Evolutionary conservation across 2,329 filamentous ascomycete genomes (phyloP).

Genomic region (Teratosphaeria nubilosa): DNA sequence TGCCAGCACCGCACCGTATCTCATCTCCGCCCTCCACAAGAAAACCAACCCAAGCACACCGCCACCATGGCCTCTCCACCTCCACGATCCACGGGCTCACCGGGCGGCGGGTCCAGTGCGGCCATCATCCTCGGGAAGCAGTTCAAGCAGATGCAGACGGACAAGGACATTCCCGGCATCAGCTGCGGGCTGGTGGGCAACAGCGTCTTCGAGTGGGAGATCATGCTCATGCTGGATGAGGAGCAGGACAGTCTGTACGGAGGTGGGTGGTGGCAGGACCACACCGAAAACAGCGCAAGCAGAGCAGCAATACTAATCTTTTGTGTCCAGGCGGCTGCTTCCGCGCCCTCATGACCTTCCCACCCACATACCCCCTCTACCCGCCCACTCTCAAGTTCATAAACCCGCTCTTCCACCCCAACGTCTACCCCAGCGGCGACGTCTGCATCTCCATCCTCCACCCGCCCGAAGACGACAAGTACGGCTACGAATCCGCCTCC

Average conservation of each 20-base stretch:
- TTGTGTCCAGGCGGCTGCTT: conserved; percentile 72
- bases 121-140: conserved; percentile 70
- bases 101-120: conserved; percentile 39
- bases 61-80: conserved; percentile 5
- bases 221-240: conserved; percentile 96
- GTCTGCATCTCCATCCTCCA: conserved; percentile 98
- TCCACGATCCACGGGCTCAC: conserved; percentile 6
- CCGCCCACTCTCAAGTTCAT: conserved; percentile 86
- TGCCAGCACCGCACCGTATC: background rate
- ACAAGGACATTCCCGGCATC: conserved; percentile 87
- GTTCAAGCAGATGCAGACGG: conserved; percentile 86
- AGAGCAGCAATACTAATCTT: background rate
- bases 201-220: conserved; percentile 94
- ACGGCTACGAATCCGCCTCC: conserved; percentile 79
- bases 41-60: background rate
- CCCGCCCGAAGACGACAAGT: conserved; percentile 85
- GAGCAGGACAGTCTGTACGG: conserved; percentile 72
- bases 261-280: conserved; percentile 44
- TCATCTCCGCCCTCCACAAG: background rate
- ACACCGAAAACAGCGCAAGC: background rate
- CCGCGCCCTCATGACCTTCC: conserved; percentile 74
- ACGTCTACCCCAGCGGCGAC: conserved; percentile 75
- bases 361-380: conserved; percentile 71
- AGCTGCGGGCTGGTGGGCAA: conserved; percentile 80
- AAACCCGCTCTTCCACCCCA: conserved; percentile 82